Percentiles rank a stretch among this genome's conserved stretches.
phyloP scores from a whole-genome alignment of 2,329 filamentous ascomycete genomes.

The Apiospora koreana region DNA sequence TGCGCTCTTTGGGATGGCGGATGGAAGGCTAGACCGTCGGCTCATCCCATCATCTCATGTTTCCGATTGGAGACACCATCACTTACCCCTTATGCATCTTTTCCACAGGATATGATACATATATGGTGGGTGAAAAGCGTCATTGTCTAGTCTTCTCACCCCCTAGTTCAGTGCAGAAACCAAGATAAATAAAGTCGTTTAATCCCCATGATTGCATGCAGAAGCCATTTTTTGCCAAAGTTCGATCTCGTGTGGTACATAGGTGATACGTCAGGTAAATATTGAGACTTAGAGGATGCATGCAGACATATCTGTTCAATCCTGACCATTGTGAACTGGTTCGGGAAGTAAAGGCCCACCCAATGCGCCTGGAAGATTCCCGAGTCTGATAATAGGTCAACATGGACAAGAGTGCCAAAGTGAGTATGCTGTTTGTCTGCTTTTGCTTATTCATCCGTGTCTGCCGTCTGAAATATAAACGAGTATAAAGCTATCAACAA shows the following conservation, averaged over 20 bases:
- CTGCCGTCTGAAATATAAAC: background rate
- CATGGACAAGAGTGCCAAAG: too few species aligned
- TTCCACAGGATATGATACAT: background rate
- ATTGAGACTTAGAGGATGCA: too few species aligned
- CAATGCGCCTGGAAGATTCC: too few species aligned
- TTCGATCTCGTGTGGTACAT: too few species aligned
- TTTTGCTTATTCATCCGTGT: background rate
- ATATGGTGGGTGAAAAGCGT: background rate
- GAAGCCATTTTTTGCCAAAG: background rate
- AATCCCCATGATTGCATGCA: background rate
- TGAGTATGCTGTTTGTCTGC: too few species aligned
- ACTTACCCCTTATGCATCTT: background rate
- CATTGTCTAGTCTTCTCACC: background rate
- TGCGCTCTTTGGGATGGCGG: slow-evolving; percentile 2
- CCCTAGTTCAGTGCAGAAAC: background rate
- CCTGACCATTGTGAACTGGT: too few species aligned
- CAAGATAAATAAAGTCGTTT: slow-evolving; percentile 7
- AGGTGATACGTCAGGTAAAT: too few species aligned
- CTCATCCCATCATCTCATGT: background rate
- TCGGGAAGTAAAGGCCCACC: too few species aligned
- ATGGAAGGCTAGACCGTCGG: background rate
- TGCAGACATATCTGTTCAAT: too few species aligned
- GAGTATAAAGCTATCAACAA: background rate
- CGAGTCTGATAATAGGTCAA: too few species aligned
- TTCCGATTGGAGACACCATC: background rate